Conservation (phyloP, 2,329 filamentous ascomycete genomes). For the Ilyonectria robusta region DNA sequence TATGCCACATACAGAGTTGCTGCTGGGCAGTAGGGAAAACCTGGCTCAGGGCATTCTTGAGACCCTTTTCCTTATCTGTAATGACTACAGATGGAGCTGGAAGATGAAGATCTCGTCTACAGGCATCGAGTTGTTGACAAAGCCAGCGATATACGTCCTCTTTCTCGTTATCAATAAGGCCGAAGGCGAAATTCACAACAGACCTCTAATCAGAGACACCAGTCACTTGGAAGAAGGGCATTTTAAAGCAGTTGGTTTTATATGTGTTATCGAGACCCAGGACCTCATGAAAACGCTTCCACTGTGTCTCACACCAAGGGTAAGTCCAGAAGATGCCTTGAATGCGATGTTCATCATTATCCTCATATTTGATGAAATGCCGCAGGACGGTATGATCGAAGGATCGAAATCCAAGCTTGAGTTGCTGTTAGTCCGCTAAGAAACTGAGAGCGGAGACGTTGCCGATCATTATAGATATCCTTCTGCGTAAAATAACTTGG, state of each 20-base stretch:
- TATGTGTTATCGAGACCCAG: neutral
- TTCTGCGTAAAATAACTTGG: neutral
- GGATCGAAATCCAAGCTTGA: neutral
- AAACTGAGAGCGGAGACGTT: neutral
- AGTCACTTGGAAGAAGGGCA: neutral
- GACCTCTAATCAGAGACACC: neutral
- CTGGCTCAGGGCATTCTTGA: neutral
- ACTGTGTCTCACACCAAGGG: neutral
- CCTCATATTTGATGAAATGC: neutral
- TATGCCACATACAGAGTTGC: neutral
- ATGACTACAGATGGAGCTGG: neutral
- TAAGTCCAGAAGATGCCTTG: neutral
- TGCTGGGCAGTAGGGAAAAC: neutral
- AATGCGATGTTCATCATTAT: neutral
- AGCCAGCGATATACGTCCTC: neutral
- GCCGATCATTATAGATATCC: neutral
- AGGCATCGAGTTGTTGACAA: neutral
- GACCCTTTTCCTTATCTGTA: neutral
- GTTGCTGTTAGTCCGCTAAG: neutral
- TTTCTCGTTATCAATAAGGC: neutral
- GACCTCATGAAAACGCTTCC: conserved; percentile 1
- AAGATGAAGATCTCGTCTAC: neutral
- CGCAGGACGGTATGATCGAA: neutral
- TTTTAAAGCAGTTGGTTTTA: neutral
- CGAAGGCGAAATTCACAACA: neutral